Evolutionary conservation across 495 filamentous ascomycete genomes (phyloP).

Genomic region (Sphaerosporella brunnea): DNA sequence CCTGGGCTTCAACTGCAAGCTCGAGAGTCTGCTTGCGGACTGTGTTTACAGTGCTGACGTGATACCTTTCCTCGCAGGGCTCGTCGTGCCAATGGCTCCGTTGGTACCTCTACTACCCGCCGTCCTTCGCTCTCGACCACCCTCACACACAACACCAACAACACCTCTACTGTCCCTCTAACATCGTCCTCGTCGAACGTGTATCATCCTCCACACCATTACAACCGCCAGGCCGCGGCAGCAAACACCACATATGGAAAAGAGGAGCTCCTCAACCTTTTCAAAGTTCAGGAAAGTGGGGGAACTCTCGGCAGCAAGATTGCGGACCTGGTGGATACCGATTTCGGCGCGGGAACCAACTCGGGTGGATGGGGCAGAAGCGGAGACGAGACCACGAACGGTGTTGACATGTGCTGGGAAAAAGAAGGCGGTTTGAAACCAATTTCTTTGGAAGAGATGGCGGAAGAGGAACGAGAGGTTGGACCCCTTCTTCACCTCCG

Average conservation of each 20-base stretch:
- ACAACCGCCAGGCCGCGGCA: conserved; percentile 31
- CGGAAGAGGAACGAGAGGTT: conserved; percentile 69
- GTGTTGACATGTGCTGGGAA: conserved; percentile 82
- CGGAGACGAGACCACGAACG: conserved; percentile 48
- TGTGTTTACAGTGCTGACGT: neutral
- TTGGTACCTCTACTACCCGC: conserved; percentile 18
- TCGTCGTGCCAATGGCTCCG: conserved; percentile 24
- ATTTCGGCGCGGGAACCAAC: conserved; percentile 46
- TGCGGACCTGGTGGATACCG: conserved; percentile 47
- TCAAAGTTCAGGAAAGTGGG: conserved; percentile 39
- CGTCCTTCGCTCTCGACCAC: conserved; percentile 30
- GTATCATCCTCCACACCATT: conserved; percentile 26
- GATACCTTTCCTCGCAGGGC: conserved; percentile 12
- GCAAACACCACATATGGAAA: conserved; percentile 56
- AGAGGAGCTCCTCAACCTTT: conserved; percentile 66
- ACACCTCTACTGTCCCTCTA: conserved; percentile 31
- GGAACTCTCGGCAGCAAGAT: conserved; percentile 44
- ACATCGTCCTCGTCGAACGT: conserved; percentile 32
- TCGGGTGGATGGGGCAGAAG: conserved; percentile 61
- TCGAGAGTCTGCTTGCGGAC: too few relatives aligned
- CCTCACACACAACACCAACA: conserved; percentile 39
- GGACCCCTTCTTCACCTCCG: conserved; percentile 12
- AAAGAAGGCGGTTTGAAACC: conserved; percentile 52
- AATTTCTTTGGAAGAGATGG: conserved; percentile 57
- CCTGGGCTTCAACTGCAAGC: too few relatives aligned